These are phyloP conservation scores for Pleurotus eryngii DNA, from an alignment of 768 basidiomycete species.

Conservation along the genomic window DNA sequence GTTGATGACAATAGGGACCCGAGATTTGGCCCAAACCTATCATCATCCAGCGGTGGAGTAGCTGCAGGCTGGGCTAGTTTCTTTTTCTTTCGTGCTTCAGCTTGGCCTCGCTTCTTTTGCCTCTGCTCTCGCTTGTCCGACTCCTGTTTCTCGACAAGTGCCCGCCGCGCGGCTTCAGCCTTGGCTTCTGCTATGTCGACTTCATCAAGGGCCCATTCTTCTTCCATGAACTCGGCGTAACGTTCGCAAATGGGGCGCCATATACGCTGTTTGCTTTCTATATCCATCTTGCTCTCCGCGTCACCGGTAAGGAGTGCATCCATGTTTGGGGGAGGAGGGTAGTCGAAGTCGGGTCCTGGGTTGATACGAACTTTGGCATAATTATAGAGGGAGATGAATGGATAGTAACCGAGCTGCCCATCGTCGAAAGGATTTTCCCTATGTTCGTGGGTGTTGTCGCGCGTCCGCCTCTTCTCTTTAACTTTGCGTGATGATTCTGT, in stretches of 20 bases:
- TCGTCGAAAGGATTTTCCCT: conserved; percentile 89
- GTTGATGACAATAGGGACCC: conserved; percentile 4
- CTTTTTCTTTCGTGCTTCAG: conserved; percentile 48
- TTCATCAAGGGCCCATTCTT: conserved; percentile 78
- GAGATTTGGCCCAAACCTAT: conserved; percentile 12
- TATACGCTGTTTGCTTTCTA: conserved; percentile 33
- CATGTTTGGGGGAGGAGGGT: conserved; percentile 75
- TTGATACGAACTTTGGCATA: conserved; percentile 82
- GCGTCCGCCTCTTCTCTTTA: conserved; percentile 60
- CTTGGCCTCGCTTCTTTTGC: conserved; percentile 48
- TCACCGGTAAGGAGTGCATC: conserved; percentile 53
- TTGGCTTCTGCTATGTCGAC: conserved; percentile 71
- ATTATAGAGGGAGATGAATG: conserved; percentile 91
- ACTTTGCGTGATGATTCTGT: conserved; percentile 59
- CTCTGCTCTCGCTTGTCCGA: conserved; percentile 49
- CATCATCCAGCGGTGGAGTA: conserved; percentile 17
- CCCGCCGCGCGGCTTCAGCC: conserved; percentile 35
- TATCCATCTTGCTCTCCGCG: conserved; percentile 13
- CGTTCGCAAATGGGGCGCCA: conserved; percentile 86
- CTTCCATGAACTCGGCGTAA: conserved; percentile 79
- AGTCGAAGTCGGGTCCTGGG: conserved; percentile 84
- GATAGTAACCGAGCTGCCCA: conserved; percentile 93
- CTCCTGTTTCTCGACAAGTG: conserved; percentile 37
- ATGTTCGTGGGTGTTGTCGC: conserved; percentile 69
- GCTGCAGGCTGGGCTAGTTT: conserved; percentile 35